Evolutionary conservation across 176 grass and related monocot genomes (phyloP).

Genomic region (Panicum miliaceum): DNA sequence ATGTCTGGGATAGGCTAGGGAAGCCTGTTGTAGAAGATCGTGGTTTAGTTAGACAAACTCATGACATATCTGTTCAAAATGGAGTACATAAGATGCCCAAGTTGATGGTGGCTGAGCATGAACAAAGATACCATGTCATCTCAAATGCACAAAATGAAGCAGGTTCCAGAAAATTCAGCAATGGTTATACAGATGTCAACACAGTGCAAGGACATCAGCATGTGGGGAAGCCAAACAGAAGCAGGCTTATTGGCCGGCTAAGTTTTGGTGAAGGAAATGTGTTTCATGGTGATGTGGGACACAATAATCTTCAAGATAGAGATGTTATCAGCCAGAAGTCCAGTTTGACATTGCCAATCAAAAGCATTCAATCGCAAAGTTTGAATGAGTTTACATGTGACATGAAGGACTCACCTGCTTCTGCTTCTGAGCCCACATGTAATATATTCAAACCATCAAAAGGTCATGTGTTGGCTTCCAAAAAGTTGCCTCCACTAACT

Average conservation of each 20-base stretch:
- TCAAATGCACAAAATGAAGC: constrained; percentile 32
- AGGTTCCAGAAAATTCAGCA: constrained; percentile 33
- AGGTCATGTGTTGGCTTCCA: constrained; percentile 23
- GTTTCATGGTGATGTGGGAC: constrained; percentile 37
- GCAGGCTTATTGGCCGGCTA: constrained; percentile 48
- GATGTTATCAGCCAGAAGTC: constrained; percentile 45
- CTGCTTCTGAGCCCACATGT: constrained; percentile 39
- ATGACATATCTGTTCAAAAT: constrained; percentile 41
- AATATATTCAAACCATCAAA: constrained; percentile 29
- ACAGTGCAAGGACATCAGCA: constrained; percentile 21
- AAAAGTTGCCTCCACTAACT: constrained; percentile 37
- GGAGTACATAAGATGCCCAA: constrained; percentile 48
- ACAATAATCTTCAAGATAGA: constrained; percentile 46
- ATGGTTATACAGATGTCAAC: constrained; percentile 28
- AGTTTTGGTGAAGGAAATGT: constrained; percentile 39
- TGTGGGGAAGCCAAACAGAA: constrained; percentile 47
- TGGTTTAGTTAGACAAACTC: constrained; percentile 36
- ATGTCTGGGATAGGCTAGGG: constrained; percentile 80
- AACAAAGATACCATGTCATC: constrained; percentile 31
- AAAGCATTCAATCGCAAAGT: constrained; percentile 40
- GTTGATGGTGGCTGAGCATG: constrained; percentile 44
- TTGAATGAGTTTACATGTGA: constrained; percentile 44
- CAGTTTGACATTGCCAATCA: constrained; percentile 35
- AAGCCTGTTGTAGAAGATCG: constrained; percentile 47
- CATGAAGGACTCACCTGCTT: constrained; percentile 33